phyloP scores from a whole-genome alignment of 176 grass and related monocot genomes.

The Oropetium thomaeum region DNA sequence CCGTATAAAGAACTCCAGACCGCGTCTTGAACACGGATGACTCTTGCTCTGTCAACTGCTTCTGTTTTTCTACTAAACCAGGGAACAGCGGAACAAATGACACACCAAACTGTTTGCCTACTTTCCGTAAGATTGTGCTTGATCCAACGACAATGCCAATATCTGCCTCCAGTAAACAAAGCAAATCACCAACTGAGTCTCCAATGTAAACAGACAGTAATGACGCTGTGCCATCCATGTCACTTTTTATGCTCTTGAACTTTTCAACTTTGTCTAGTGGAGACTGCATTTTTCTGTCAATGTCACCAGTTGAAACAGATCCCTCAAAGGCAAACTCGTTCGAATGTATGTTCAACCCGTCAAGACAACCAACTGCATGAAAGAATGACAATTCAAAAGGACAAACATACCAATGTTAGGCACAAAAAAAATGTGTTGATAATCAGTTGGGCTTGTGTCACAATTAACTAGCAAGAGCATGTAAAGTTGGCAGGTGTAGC shows the following conservation, averaged over 20 bases:
- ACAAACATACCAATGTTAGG: not conserved
- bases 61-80: conserved; percentile 79
- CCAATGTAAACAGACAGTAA: conserved; percentile 79
- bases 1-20: conserved; percentile 83
- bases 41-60: conserved; percentile 42
- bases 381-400: conserved; percentile 10
- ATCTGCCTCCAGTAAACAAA: conserved; percentile 92
- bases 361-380: conserved; percentile 72
- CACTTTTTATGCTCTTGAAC: conserved; percentile 63
- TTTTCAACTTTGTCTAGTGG: conserved; percentile 70
- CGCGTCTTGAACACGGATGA: conserved; percentile 47
- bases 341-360: conserved; percentile 79
- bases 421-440: not conserved
- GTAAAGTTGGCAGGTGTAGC: too few relatives aligned
- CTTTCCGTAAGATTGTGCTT: conserved; percentile 72
- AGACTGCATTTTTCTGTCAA: conserved; percentile 77
- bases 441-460: too few relatives aligned
- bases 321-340: conserved; percentile 87
- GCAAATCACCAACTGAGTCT: conserved; percentile 88
- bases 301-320: conserved; percentile 82
- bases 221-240: not conserved
- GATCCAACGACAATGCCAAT: conserved; percentile 92
- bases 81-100: conserved; percentile 66
- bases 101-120: conserved; percentile 83
- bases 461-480: too few relatives aligned